phyloP scores from a whole-genome alignment of 2,329 filamentous ascomycete genomes.

The Botrytis pseudocinerea region DNA sequence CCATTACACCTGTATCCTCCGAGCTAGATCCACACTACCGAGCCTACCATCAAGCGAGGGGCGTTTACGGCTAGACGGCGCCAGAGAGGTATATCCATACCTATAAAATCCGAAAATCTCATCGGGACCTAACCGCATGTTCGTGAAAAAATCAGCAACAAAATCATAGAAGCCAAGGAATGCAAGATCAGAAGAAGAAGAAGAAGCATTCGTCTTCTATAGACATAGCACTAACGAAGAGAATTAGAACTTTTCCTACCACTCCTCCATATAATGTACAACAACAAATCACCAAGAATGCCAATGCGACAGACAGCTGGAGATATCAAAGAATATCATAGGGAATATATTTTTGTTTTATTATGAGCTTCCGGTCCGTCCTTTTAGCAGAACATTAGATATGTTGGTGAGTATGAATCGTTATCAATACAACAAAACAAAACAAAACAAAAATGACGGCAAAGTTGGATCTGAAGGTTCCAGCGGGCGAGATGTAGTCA shows the following conservation, averaged over 20 bases:
- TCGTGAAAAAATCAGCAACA: not conserved
- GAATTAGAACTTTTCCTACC: not conserved
- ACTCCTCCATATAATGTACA: rapidly evolving
- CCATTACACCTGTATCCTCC: not conserved
- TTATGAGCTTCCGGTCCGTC: not conserved
- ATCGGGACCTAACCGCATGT: rapidly evolving
- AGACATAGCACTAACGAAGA: not conserved
- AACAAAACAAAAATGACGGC: too few relatives aligned
- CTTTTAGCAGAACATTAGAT: too few relatives aligned
- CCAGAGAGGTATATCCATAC: not conserved
- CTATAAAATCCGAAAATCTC: not conserved
- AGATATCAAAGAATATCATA: not conserved
- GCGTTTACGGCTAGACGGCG: not conserved
- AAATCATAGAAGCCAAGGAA: rapidly evolving
- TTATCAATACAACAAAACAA: too few relatives aligned
- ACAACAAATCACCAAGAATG: not conserved
- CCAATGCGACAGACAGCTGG: not conserved
- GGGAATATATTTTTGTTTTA: rapidly evolving
- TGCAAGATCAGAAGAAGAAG: not conserved
- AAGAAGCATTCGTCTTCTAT: not conserved
- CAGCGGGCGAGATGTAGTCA: too few relatives aligned
- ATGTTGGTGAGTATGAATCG: too few relatives aligned
- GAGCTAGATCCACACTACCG: rapidly evolving
- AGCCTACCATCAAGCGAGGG: rapidly evolving
- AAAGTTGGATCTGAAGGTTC: too few relatives aligned